These are phyloP conservation scores for Cyberlindnera maritima DNA, from an alignment of 805 yeast species.

Conservation along the genomic window DNA sequence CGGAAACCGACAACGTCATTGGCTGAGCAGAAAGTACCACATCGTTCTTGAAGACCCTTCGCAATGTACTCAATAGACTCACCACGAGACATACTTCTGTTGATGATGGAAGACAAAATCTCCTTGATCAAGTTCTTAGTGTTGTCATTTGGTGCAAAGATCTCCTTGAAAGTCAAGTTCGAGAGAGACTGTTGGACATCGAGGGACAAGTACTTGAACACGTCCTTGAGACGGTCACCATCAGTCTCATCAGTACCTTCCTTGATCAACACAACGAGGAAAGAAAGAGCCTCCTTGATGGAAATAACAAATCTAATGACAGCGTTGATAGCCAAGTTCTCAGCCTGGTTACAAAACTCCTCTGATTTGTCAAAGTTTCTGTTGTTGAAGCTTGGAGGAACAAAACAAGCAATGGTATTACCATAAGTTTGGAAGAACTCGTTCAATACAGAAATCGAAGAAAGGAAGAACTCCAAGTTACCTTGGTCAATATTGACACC, in stretches of 20 bases:
- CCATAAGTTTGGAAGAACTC: constrained; percentile 70
- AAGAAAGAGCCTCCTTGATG: constrained; percentile 87
- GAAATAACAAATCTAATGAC: constrained; percentile 70
- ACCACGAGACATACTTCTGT: constrained; percentile 86
- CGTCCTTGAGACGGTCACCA: constrained; percentile 44
- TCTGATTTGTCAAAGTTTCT: constrained; percentile 36
- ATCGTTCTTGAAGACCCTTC: constrained; percentile 80
- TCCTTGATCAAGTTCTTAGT: constrained; percentile 68
- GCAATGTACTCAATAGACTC: constrained; percentile 91
- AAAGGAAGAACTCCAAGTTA: constrained; percentile 65
- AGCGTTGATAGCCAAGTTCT: constrained; percentile 82
- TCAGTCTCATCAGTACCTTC: constrained; percentile 45
- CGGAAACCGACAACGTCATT: constrained; percentile 91
- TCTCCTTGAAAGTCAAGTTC: constrained; percentile 65
- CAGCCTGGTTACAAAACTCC: constrained; percentile 82
- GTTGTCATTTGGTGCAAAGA: constrained; percentile 67
- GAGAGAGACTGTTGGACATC: constrained; percentile 69
- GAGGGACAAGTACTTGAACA: constrained; percentile 64
- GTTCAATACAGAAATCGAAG: constrained; percentile 65
- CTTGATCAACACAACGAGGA: constrained; percentile 75
- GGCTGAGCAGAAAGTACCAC: constrained; percentile 92
- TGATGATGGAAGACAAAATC: constrained; percentile 82
- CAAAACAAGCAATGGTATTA: constrained; percentile 56
- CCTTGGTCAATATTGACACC: constrained; percentile 40
- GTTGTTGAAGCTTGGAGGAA: constrained; percentile 50